Evolutionary conservation across 2,329 filamentous ascomycete species (phyloP), one percentile per base, ranked within the genome.

Genomic region (Diaporthe caulivora): DNA sequence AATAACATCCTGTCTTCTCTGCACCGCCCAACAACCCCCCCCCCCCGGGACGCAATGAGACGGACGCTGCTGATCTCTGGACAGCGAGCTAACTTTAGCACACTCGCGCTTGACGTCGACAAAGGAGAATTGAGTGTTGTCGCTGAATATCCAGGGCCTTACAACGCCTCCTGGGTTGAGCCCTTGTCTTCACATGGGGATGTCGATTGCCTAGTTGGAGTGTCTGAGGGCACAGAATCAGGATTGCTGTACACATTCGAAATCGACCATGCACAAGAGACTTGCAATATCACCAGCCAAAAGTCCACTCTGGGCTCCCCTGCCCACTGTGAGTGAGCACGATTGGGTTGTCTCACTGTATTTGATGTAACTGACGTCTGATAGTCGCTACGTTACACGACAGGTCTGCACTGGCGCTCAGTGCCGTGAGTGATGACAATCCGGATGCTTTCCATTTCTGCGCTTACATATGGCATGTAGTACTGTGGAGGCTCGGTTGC

Each of bases 151-250:
- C 57, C 57, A 10, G 58, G 9, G 10, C 58, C 40, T 42, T 47
- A n/a, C 26, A 47, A 62, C 15, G 58, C 17, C 18, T 62, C 58
- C 10, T 62, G 40, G 58, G 40, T 62, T n/a, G 58, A 62, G 58
- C 58, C 58, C 40, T 47, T 18, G 4, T 31, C 37, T 62, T 62
- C 58, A 40, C 24, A 47, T 21, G 58, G 58, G n/a, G 24, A 47
- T 15, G 26, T 47, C 17, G 58, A 62, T 17, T 17, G 58, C 18
- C 40, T 62, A 18, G 6, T 62, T 31, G 58, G 40, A 2, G 17
- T 62, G 18, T 62, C 58, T 3, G 58, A 62, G 58, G 58, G 40
- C 26, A 21, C 15, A 6, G 58, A 62, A 21, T 31, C 40, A 9
- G 58, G 58, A 2, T 40, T 62, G 5, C 9, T 62, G 11, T 62